Evolutionary conservation across 768 basidiomycete genomes (phyloP).

Genomic region (Russula foetens): DNA sequence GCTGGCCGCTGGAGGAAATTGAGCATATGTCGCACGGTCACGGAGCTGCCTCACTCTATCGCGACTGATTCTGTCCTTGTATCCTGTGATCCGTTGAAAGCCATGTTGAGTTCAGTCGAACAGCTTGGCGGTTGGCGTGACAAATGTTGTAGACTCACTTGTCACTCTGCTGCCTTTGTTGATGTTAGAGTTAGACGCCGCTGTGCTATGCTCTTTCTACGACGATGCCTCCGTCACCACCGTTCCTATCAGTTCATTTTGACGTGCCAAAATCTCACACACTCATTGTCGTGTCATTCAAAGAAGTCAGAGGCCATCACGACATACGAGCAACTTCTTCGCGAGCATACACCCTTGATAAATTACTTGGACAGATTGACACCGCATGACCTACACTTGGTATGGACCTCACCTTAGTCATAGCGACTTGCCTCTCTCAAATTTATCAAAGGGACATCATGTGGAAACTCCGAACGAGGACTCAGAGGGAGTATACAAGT

Average conservation of each 20-base stretch:
- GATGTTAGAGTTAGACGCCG: background rate
- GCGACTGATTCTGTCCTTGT: conserved; percentile 39
- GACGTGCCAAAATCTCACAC: background rate
- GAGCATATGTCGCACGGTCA: background rate
- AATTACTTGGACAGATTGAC: conserved; percentile 1
- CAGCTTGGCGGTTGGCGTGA: background rate
- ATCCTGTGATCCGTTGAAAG: conserved; percentile 34
- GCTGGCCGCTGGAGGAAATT: conserved; percentile 40
- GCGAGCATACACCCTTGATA: conserved; percentile 10
- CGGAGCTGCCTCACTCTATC: conserved; percentile 27
- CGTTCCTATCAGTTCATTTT: background rate
- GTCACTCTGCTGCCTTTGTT: background rate
- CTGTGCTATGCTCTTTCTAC: conserved; percentile 6
- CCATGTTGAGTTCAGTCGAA: conserved; percentile 11
- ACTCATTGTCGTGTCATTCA: background rate
- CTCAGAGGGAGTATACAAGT: background rate
- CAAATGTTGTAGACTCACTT: background rate
- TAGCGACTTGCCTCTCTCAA: background rate
- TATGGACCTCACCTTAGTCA: background rate
- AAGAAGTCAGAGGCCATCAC: conserved; percentile 6
- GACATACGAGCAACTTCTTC: conserved; percentile 10
- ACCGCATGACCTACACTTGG: background rate
- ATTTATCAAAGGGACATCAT: background rate
- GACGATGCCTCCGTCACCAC: conserved; percentile 1
- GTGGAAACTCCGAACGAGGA: background rate